Evolutionary conservation across 306 rosid species (phyloP), one percentile per base, ranked within the genome.

Genomic region (Fragaria vesca): DNA sequence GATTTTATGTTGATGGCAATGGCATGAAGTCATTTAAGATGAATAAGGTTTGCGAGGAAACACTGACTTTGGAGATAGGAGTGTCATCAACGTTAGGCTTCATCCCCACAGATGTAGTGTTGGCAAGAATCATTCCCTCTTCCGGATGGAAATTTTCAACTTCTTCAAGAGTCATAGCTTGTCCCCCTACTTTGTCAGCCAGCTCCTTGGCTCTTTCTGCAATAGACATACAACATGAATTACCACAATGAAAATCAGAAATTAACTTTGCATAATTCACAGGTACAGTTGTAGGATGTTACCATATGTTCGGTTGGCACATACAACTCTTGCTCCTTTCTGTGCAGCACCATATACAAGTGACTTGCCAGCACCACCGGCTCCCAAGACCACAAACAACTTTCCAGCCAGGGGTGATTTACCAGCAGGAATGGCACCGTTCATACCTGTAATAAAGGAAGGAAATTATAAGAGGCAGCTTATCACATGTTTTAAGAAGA

Each of bases 311-410:
- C 84, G 80, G 70, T 79, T 84, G 70, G 84, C 83, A 72, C 82
- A 83, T 32, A 86, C 82, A 65, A 86, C 87, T 84, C 86, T 81
- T 15, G 90, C 90, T 63, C 87, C 86, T 72, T 84, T 86, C 54
- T 76, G 85, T 73, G 87, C 86, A 73, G 69, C 62, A 55, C 78
- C 73, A 54, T 61, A 62, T 36, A 63, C 57, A 65, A 76, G 78
- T 72, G 84, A 75, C 52, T 76, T 81, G 48, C 84, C 84, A 43
- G 80, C 84, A 36, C 84, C 84, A 45, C 84, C 80, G 5, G 84
- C 84, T 70, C 84, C 84, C 76, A 81, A 48, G 18, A 81, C 80
- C 67, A 76, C 84, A 62, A 81, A 81, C 73, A 81, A 30, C 66
- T 76, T 76, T 16, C 84, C 84, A 21, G 76, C 84, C 42, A 81